Evolutionary conservation across 352 stramenopile species (phyloP), one percentile per base, ranked within the genome.

Genomic region (Pythium aristosporum): DNA sequence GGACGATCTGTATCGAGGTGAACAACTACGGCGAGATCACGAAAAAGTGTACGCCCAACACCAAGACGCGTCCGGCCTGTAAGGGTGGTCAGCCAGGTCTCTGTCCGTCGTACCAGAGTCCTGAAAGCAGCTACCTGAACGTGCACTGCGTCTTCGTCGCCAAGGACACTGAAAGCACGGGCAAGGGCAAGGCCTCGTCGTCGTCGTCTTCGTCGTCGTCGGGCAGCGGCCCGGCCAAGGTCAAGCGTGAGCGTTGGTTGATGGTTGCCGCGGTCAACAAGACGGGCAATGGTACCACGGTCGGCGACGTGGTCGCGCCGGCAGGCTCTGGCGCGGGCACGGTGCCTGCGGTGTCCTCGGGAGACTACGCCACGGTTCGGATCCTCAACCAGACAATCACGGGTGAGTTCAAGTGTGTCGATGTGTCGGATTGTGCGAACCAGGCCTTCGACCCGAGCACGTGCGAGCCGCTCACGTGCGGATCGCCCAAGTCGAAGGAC

Each of bases 1-100:
- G 68, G 43, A 92, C 87, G 1, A 82, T 73, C 56, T 95, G 87
- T 64, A 93, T 95, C 61, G 71, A 74, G 25, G 81, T 95, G 46
- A 79, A 91, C 71, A 85, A 80, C 50, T 91, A 91, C 53, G 84
- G 82, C 54, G 82, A 88, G 51, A 67, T 82, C n/a, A 63, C 82
- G 18, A 75, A 72, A 32, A 95, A 95, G 65, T 95, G 86, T 71
- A 95, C 86, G 23, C 86, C 86, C 48, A 91, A 95, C 74, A 89
- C 85, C 16, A 68, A 81, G 53, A 76, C 78, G 57, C 83, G 83
- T 4, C 84, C 84, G 0, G 86, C 85, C n/a, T 95, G 86, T 56
- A 82, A 79, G 21, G 84, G 85, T 18, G 79, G 74, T 5, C 74
- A 85, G 57, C 80, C 84, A 2, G 86, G 86, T 10, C 64, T 94